Base-by-base conservation (phyloP, 139 green algal species). In the Dunaliella primolecta region DNA sequence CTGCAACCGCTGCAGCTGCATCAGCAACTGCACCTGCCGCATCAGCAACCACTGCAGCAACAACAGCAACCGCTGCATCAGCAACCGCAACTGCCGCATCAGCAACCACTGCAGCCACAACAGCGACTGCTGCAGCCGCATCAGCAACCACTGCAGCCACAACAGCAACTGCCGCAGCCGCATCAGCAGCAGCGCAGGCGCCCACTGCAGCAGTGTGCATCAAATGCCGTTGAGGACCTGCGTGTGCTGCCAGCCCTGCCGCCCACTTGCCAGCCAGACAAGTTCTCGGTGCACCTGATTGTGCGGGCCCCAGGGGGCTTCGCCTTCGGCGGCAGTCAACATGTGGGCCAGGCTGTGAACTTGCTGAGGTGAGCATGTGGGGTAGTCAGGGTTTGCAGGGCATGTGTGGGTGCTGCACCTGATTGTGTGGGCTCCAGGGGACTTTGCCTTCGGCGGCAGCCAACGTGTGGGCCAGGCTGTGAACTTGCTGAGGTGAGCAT, bases 241-340 rank as follows among this genome's bases (percentile, higher is more conserved):
- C 71, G 31, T 23, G 34, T 81, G 64, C 3, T 71, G 23, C 46
- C 15, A 15, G 81, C 81, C 15, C 32, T 25, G 25, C 37, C n/a
- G 83, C 55, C 55, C 32, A 30, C n/a, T 11, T 32, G 56, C 20
- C 38, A 72, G 64, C 33, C 78, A 3, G 83, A 87, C 71, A 98
- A 98, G 91, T 97, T 95, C 86, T 94, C 88, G 23, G 86, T 94
- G 2, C 95, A 98, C 87, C 57, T 98, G 31, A 46, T 95, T 2
- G 70, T 98, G n/a, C 85, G 90, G n/a, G 76, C 94, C 35, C 90
- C 92, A 0, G 56, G 80, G 3, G 91, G 92, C 15, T 21, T 35
- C 25, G 93, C 93, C 2, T 95, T 97, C 75, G 64, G 81, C 3
- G 85, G 90, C 90, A 96, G 93, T 84, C 38, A 36, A 2, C 83